Evolutionary conservation across 371 early-diverging fungal species (phyloP).

Genomic region (Neoconidiobolus thromboides): DNA sequence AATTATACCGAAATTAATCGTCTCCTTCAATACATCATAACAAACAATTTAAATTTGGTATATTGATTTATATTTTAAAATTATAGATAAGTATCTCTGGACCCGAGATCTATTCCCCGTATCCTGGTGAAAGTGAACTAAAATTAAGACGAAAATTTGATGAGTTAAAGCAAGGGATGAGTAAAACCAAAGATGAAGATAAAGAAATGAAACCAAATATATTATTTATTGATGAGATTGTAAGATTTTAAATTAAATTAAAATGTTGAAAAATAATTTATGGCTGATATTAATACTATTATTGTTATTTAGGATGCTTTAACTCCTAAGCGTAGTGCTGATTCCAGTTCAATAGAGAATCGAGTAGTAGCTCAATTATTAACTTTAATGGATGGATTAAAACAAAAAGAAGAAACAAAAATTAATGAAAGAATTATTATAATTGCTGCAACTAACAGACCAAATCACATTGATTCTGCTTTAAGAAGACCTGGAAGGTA

Average conservation of each 20-base stretch:
- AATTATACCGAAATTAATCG: too few species aligned
- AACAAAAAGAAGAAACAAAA: too few species aligned
- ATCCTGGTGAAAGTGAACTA: constrained; percentile 88
- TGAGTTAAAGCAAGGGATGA: constrained; percentile 33
- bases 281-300: background rate
- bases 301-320: constrained; percentile 13
- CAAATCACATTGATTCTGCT: constrained; percentile 95
- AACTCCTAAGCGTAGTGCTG: constrained; percentile 64
- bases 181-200: background rate
- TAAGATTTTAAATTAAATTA: background rate
- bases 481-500: constrained; percentile 90
- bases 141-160: constrained; percentile 59
- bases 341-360: constrained; percentile 13
- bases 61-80: background rate
- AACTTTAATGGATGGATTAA: constrained; percentile 73
- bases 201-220: background rate
- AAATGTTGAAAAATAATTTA: too few species aligned
- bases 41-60: background rate
- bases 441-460: constrained; percentile 97
- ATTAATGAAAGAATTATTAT: constrained; percentile 42
- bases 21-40: too few species aligned
- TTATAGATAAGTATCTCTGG: constrained; percentile 35
- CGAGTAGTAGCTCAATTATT: constrained; percentile 93
- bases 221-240: constrained; percentile 9
- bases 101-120: constrained; percentile 79